Evolutionary conservation across 441 rosid species (phyloP).

Genomic region (Erodium texanum): DNA sequence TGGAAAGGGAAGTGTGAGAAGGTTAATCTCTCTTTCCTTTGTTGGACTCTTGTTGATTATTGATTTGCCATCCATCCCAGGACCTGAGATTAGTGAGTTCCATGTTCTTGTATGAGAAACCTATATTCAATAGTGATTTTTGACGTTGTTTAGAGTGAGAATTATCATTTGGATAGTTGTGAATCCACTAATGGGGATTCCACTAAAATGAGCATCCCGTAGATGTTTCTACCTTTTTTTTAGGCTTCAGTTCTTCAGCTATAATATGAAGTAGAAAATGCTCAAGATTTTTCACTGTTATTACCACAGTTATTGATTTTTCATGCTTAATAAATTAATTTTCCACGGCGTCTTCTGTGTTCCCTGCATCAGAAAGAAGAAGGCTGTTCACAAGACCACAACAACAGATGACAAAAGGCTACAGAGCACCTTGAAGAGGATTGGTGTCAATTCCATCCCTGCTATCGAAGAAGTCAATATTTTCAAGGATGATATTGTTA

Average conservation of each 20-base stretch:
- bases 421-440: conserved; percentile 81
- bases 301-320: neutral
- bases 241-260: neutral
- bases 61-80: neutral
- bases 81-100: neutral
- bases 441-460: conserved; percentile 77
- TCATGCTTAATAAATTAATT: neutral
- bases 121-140: too few relatives aligned
- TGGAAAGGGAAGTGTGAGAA: neutral
- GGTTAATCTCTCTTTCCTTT: neutral
- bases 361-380: conserved; percentile 64
- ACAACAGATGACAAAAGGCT: conserved; percentile 88
- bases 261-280: neutral
- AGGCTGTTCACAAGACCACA: conserved; percentile 85
- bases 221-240: neutral
- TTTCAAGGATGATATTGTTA: conserved; percentile 81
- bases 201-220: too few relatives aligned
- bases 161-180: too few relatives aligned
- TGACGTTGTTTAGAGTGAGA: too few relatives aligned
- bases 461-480: conserved; percentile 89
- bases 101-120: too few relatives aligned
- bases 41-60: neutral
- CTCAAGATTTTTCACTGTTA: neutral
- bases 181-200: too few relatives aligned
- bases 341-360: neutral